Base-by-base conservation (phyloP, 2,329 filamentous ascomycete genomes). In the Dothiorella sarmentorum region DNA sequence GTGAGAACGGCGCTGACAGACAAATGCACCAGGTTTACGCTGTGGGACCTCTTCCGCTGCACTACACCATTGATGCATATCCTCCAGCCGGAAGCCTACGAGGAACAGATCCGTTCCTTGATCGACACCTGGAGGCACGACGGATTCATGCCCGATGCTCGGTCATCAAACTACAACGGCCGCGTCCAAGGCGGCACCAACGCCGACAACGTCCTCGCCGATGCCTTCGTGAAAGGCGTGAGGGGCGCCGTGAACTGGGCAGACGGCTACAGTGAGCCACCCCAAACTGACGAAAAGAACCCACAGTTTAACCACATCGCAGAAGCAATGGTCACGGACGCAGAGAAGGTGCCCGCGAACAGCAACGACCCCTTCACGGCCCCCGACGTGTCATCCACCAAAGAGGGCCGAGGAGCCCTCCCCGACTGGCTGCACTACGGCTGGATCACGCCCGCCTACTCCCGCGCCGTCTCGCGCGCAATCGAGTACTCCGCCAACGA, bases 401-500 rank as follows among this genome's bases (percentile, higher is more conserved):
- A 86, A 63, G 82, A 90, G 68, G 87, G 87, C 0, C 77, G 87
- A 33, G 83, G 87, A 5, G 87, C 86, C 0, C 74, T 90, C 5
- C 82, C 85, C 0, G 87, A 89, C 71, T 91, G 87, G 87, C 71
- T 85, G 1, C 63, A 77, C 15, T 77, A 80, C 47, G 85, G 86
- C 2, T 90, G 82, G 68, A 87, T 90, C 62, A 88, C 86, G 1
- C 82, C 83, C 0, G 76, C 68, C 3, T 88, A 80, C 63, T 78
- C 76, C 1, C 79, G 87, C 15, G 85, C 85, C 0, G 84, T 87
- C 2, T 85, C 80, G 26, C 76, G 86, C 5, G 84, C 85, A 0
- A 80, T 89, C 0, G 87, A 89, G 67, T 90, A 89, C 66, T 78
- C 85, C 0, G 78, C 79, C 42, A 89, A 90, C 66, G 87, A 90